phyloP scores from a whole-genome alignment of 2,329 filamentous ascomycete species.

The Epichloe elymi region DNA sequence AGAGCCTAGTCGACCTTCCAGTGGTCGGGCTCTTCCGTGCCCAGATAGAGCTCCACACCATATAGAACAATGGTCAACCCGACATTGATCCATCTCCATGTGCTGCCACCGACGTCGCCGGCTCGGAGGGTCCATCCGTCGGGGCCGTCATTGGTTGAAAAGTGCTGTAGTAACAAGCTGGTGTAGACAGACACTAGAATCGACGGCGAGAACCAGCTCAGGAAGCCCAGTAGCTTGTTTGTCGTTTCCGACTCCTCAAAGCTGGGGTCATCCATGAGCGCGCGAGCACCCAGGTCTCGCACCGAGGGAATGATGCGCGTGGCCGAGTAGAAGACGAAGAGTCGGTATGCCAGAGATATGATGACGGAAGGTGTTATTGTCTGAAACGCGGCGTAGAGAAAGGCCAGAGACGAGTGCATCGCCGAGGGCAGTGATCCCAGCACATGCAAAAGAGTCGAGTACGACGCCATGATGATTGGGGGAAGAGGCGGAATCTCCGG shows the following conservation, averaged over 20 bases:
- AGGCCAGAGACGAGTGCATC: constrained; percentile 69
- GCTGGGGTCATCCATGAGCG: constrained; percentile 70
- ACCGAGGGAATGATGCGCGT: constrained; percentile 93
- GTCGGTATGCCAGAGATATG: constrained; percentile 84
- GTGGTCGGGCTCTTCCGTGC: constrained; percentile 75
- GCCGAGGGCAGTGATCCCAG: constrained; percentile 73
- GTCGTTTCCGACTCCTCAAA: constrained; percentile 78
- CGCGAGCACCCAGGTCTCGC: constrained; percentile 70
- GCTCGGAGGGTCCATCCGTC: constrained; percentile 77
- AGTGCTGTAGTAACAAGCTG: constrained; percentile 88
- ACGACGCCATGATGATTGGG: constrained; percentile 96
- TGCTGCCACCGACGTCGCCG: constrained; percentile 65
- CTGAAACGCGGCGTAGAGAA: constrained; percentile 83
- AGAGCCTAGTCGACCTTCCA: constrained; percentile 78
- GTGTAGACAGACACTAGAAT: constrained; percentile 96
- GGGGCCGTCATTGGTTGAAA: constrained; percentile 60
- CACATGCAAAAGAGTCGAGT: constrained; percentile 77
- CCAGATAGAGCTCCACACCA: constrained; percentile 77
- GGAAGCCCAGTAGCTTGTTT: constrained; percentile 63
- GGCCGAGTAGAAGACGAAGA: constrained; percentile 89
- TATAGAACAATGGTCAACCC: constrained; percentile 82
- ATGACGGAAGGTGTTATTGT: constrained; percentile 93
- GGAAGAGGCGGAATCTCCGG: constrained; percentile 94
- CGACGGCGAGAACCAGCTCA: constrained; percentile 90
- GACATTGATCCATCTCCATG: constrained; percentile 90